phyloP scores from a whole-genome alignment of 208 protist genomes.

The Acanthamoeba royreba region DNA sequence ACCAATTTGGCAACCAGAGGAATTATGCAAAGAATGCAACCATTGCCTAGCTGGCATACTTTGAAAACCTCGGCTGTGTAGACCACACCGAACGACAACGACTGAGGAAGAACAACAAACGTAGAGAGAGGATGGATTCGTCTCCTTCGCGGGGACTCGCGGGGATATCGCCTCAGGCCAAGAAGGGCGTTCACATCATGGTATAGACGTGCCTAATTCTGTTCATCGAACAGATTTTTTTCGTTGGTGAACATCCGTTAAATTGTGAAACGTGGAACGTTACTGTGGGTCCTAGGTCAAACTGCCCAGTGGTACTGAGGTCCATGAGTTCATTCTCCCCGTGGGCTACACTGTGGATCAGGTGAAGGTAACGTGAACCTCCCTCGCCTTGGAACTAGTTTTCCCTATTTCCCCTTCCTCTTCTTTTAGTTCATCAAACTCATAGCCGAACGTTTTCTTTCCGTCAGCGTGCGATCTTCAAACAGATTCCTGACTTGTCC shows the following conservation, averaged over 20 bases:
- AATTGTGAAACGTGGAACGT: not conserved
- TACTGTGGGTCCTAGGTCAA: slow-evolving; percentile 9
- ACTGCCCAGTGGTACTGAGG: slow-evolving; percentile 39
- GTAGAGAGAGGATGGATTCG: too few relatives aligned
- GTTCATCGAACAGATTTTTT: too few relatives aligned
- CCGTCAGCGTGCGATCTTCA: slow-evolving; percentile 42
- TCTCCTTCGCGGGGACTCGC: not conserved
- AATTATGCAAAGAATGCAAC: too few relatives aligned
- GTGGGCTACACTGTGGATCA: slow-evolving; percentile 37
- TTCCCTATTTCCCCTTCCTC: not conserved
- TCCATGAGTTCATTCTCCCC: slow-evolving; percentile 37
- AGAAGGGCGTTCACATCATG: slow-evolving; percentile 15
- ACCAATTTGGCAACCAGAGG: too few relatives aligned
- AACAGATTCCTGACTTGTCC: slow-evolving; percentile 19
- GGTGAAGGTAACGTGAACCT: not conserved
- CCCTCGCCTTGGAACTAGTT: not conserved
- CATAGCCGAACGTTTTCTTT: too few relatives aligned
- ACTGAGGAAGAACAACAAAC: too few relatives aligned
- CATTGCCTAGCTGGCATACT: too few relatives aligned
- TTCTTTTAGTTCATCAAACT: too few relatives aligned
- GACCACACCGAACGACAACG: too few relatives aligned
- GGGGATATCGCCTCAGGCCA: not conserved
- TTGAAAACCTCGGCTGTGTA: too few relatives aligned
- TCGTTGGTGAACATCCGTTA: too few relatives aligned
- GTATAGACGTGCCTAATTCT: too few relatives aligned